Conservation (phyloP, 1,284 basidiomycete species). For the Stereum hirsutum region DNA sequence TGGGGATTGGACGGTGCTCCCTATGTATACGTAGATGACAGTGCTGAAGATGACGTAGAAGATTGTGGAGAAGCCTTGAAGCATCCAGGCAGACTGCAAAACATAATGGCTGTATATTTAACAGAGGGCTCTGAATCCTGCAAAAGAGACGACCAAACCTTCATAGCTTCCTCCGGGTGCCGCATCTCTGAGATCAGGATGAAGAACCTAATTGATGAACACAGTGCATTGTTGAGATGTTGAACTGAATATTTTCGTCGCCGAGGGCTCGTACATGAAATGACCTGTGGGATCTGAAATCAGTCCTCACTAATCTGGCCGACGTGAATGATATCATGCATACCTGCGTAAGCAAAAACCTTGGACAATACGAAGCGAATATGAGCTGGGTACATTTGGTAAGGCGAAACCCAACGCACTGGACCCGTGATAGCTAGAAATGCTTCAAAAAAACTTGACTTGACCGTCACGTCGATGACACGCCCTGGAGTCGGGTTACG, state of each 20-base stretch:
- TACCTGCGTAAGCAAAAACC: conserved; percentile 40
- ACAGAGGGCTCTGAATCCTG: neutral
- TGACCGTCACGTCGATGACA: conserved; percentile 26
- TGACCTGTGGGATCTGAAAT: conserved; percentile 26
- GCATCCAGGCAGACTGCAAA: conserved; percentile 36
- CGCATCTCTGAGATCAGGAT: conserved; percentile 49
- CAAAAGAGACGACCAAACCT: conserved; percentile 21
- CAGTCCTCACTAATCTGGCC: conserved; percentile 1
- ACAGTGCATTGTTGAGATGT: neutral
- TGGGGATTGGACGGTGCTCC: conserved; percentile 46
- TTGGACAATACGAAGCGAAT: neutral
- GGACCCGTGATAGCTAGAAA: conserved; percentile 48
- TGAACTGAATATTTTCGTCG: neutral
- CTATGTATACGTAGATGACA: conserved; percentile 49
- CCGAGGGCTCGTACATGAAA: conserved; percentile 32
- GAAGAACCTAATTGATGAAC: conserved; percentile 24
- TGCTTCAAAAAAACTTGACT: conserved; percentile 37
- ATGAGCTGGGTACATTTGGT: neutral
- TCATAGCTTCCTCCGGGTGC: conserved; percentile 42
- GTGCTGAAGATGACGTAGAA: conserved; percentile 42
- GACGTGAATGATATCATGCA: conserved; percentile 8
- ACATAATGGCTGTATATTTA: neutral
- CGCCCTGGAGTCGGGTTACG: conserved; percentile 35
- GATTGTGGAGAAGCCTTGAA: conserved; percentile 41
- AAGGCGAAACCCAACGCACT: conserved; percentile 16